Evolutionary conservation across 2,329 filamentous ascomycete species (phyloP), one percentile per base, ranked within the genome.

Genomic region (Pseudogymnoascus sp.): DNA sequence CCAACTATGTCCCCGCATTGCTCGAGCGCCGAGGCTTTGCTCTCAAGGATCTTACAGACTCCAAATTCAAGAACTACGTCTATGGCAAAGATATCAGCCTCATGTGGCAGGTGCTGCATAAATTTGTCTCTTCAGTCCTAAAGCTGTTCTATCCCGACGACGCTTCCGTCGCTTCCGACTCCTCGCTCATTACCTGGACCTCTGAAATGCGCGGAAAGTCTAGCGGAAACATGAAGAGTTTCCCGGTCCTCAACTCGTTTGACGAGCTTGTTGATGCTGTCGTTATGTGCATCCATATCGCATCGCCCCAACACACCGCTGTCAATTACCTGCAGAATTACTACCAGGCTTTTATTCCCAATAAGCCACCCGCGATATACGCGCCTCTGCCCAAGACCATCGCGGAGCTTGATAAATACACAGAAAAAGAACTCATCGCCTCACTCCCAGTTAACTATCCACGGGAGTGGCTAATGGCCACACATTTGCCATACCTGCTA

Each of bases 281-380:
- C 25, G 80, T 78, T 21, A 82, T 82, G 80, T 79, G 78, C 70
- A 81, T 82, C 64, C 79, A 82, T 69, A 78, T 80, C 59, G 80
- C 80, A 5, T 74, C 78, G 1, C 78, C 80, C 0, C 78, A 79
- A 65, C 79, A 82, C 69, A 81, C 75, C 3, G 76, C 80, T 5
- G 75, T 82, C 65, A 82, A 82, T 69, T 82, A 82, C 67, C 72
- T 82, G 0, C 80, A 82, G 65, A 76, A 78, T 65, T 82, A 79
- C 69, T 82, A 82, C 71, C 75, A 79, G 65, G 70, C 74, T 16
- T 82, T 81, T 66, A 78, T 82, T 4, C 66, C 75, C 46, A 76
- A 77, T 60, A 80, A 80, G 67, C 78, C 78, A 0, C 71, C 76
- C 0, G 71, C 71, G 23, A 70, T 80, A 1, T 78, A 74, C 67